Evolutionary conservation across 1,139 yeast species (phyloP), one percentile per base, ranked within the genome.

Genomic region (Magnusiomyces tetraspermus): DNA sequence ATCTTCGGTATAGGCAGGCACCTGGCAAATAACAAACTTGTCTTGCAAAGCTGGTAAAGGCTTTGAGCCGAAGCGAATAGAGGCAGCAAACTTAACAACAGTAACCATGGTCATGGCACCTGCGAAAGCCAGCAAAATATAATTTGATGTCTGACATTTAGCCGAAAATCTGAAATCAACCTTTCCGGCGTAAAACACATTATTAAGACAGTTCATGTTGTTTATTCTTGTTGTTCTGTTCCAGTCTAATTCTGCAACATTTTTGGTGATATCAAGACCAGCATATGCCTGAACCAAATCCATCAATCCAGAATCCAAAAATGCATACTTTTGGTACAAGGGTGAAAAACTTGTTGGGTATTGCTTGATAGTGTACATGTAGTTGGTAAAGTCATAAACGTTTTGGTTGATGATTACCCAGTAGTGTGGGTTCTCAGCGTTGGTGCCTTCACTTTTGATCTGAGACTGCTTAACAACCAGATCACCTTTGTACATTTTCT

Each of bases 1-100:
- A 49, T 72, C 76, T 57, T 71, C 75, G 1, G 75, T 71, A 57
- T 71, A 71, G 0, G 72, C 75, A 3, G 75, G 75, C 6, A 71
- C 68, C 56, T 71, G 75, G 54, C 74, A 70, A 42, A 71, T 71
- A 51, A 71, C 66, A 55, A 72, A 72, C 57, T 67, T 63, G 51
- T 71, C 73, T 41, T 71, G 61, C 31, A 68, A 70, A 24, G 68
- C 74, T 1, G 75, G 73, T 37, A 60, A 59, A 38, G 60, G 60
- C 51, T 60, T 64, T 46, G 63, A 55, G 15, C 69, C 66, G 51
- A 71, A 70, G 53, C 70, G 74, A 48, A 71, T 57, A 0, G 75
- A 74, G 3, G 75, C 73, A 38, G 69, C 26, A 55, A 72, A 72
- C 59, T 71, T 71, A 53, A 72, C 67, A 48, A 71, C 65, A 11